Evolutionary conservation across 129 eudicot species (phyloP), one percentile per base, ranked within the genome.

Genomic region (Lonicera japonica): DNA sequence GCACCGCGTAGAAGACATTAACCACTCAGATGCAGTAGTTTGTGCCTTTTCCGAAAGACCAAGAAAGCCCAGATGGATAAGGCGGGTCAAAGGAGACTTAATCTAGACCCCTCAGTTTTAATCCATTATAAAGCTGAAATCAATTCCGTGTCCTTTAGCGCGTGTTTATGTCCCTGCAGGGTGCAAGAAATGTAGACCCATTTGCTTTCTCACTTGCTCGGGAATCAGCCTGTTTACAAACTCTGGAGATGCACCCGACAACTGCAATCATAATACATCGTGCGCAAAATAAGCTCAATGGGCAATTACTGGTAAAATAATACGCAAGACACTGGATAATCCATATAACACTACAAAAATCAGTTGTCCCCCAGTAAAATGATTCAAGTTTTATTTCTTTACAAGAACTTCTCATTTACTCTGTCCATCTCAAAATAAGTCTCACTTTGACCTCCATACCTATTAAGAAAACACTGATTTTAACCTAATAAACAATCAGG

Each of bases 221-320:
- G 98, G 98, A 47, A 91, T 71, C 75, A 91, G 76, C 83, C 82
- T 81, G 79, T 78, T 80, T 40, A 91, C 66, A 34, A 91, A 84
- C 25, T 91, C 95, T 6, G 83, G 75, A n/a, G 96, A 84, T 51
- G 90, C 90, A 64, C 88, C 96, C 5, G 79, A 55, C 56, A 91
- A 73, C 98, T 91, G 50, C 11, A 67, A 68, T 55, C 41, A 20
- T 10, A 55, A 25, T 15, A n/a, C n/a, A n/a, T n/a, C n/a, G n/a
- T n/a, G n/a, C n/a, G n/a, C n/a, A 19, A 64, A 21, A 61, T 12
- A 62, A n/a, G n/a, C n/a, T n/a, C n/a, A n/a, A n/a, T n/a, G 36
- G 6, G 36, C 36, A 29, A 29, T n/a, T n/a, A n/a, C n/a, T n/a
- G n/a, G n/a, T n/a, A n/a, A n/a, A n/a, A n/a, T n/a, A n/a, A n/a